These are phyloP conservation scores for Dissophora ornata DNA, from an alignment of 192 early-diverging fungal species.

Conservation along the genomic window DNA sequence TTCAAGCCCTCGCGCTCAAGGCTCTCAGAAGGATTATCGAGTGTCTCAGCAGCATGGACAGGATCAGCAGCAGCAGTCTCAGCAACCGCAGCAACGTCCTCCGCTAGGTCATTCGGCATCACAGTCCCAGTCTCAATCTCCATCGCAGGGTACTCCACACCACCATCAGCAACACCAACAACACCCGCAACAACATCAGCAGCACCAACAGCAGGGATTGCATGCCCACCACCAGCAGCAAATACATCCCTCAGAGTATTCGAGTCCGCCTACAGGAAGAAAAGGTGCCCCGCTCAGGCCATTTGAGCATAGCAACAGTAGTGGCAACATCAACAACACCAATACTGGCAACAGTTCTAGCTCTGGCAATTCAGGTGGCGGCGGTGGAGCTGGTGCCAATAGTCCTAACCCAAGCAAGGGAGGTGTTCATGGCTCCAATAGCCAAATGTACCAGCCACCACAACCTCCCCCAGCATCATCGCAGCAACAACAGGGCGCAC, in stretches of 20 bases:
- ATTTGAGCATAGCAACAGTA: not conserved
- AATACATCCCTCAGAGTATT: slow-evolving; percentile 4
- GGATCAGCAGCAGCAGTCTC: slow-evolving; percentile 15
- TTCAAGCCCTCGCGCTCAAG: slow-evolving; percentile 4
- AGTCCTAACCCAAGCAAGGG: not conserved
- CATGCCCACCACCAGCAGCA: slow-evolving; percentile 5
- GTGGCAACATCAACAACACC: not conserved
- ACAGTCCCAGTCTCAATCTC: slow-evolving; percentile 5
- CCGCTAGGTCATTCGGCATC: not conserved
- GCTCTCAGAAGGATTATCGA: slow-evolving; percentile 8
- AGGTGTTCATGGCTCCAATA: not conserved
- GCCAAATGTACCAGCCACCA: not conserved
- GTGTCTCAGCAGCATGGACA: slow-evolving; percentile 10
- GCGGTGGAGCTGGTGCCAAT: not conserved
- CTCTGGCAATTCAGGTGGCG: not conserved
- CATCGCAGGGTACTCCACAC: not conserved
- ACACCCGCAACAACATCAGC: slow-evolving; percentile 1
- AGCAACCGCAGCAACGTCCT: slow-evolving; percentile 5
- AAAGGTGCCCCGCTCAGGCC: not conserved
- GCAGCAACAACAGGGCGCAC: slow-evolving; percentile 6
- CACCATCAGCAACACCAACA: slow-evolving; percentile 2
- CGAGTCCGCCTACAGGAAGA: slow-evolving; percentile 5
- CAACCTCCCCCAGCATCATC: not conserved
- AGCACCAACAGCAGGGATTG: slow-evolving; percentile 15
- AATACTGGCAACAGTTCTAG: not conserved